Evolutionary conservation across 345 rosid species (phyloP), one percentile per base, ranked within the genome.

Genomic region (Raphanus sativus): DNA sequence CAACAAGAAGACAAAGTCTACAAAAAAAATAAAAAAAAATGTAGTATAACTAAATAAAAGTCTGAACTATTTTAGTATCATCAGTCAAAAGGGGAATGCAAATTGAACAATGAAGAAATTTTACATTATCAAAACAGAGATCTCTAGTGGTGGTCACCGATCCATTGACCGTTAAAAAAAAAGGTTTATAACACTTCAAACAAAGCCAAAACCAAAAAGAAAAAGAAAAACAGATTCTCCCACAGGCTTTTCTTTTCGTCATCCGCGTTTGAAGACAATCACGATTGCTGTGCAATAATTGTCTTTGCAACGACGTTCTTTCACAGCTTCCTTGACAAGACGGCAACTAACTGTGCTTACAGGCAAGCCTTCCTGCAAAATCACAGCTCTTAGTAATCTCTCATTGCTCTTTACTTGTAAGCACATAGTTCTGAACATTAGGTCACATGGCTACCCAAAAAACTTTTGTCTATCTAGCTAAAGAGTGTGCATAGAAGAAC

Each of bases 301-400:
- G 85, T 92, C 98, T 73, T 85, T 90, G 83, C 96, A 89, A 34
- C 82, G 81, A 75, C 93, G 85, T 64, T 88, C 94, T 71, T 83
- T 85, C 59, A 89, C 92, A 83, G 96, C 96, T 88, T 92, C 94
- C 81, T 85, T 87, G 34, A 92, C 89, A 34, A 92, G 91, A 68
- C 81, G 88, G 42, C 89, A 88, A 77, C 89, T 78, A 60, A 90
- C 81, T 11, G 85, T 83, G 26, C 87, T 73, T 67, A 84, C 91
- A 63, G 87, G 73, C 61, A 93, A 86, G 25, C 93, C 97, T 75
- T 90, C 94, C 98, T 93, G 89, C 69, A 79, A 79, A 66, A 61
- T 54, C 2, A 9, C 48, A 76, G 73, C 64, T 62, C 28, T 75
- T 30, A 60, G 45, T 17, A 60, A 42, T 12, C 34, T 48, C 33